These are phyloP conservation scores for Boletus sp. DNA, from an alignment of 1,284 basidiomycete species.

Conservation along the genomic window DNA sequence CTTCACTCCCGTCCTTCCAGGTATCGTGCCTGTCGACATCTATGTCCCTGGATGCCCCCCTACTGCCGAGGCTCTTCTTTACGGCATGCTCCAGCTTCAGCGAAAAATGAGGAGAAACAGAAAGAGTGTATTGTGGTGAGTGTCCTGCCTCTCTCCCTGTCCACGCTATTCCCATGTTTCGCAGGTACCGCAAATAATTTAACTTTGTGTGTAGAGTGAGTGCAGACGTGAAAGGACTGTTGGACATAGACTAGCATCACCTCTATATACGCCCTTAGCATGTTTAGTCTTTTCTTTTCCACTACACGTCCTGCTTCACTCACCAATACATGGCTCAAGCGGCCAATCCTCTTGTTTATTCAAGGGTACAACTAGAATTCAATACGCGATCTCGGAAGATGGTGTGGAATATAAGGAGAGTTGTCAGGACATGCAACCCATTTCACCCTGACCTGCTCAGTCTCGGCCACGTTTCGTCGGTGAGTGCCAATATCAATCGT, in stretches of 20 bases:
- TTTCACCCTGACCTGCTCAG: no score
- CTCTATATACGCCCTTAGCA: slow-evolving; percentile 19
- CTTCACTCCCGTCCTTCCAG: slow-evolving; percentile 34
- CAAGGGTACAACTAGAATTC: not conserved
- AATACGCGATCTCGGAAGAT: no score
- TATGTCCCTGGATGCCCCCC: slow-evolving; percentile 96
- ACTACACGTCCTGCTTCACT: slow-evolving; percentile 1
- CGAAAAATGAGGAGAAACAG: slow-evolving; percentile 94
- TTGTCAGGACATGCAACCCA: no score
- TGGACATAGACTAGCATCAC: slow-evolving; percentile 27
- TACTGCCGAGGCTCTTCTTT: slow-evolving; percentile 89
- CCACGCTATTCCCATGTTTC: not conserved
- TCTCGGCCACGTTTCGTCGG: no score
- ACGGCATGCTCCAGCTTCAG: slow-evolving; percentile 94
- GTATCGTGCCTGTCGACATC: slow-evolving; percentile 96
- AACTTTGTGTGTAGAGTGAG: not conserved
- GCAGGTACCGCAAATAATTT: slow-evolving; percentile 31
- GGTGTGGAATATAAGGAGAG: no score
- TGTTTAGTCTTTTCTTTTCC: slow-evolving; percentile 9
- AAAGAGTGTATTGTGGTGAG: slow-evolving; percentile 88
- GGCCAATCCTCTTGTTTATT: not conserved
- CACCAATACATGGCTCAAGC: not conserved
- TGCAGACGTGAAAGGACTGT: slow-evolving; percentile 6
- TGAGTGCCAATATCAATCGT: no score
- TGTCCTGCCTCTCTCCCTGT: slow-evolving; percentile 5